phyloP scores from a whole-genome alignment of 2,329 filamentous ascomycete species.

The Trichothecium sympodiale region DNA sequence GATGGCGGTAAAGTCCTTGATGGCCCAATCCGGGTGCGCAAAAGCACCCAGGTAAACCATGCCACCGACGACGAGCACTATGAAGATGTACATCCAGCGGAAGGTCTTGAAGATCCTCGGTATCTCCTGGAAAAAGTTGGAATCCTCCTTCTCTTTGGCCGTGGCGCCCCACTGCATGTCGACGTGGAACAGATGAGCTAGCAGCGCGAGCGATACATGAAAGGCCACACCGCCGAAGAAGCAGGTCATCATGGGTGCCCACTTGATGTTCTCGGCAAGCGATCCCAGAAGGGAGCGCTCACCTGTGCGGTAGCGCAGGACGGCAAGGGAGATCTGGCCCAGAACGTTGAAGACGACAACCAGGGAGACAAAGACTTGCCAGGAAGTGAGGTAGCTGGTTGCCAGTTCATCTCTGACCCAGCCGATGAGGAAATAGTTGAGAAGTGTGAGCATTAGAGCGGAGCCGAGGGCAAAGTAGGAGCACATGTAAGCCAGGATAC shows the following conservation, averaged over 20 bases:
- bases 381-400: constrained; percentile 57
- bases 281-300: constrained; percentile 37
- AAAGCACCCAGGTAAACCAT: constrained; percentile 38
- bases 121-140: constrained; percentile 45
- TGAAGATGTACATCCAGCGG: constrained; percentile 36
- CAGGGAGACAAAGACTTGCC: constrained; percentile 51
- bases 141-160: constrained; percentile 44
- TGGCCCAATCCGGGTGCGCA: constrained; percentile 43
- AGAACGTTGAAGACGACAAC: constrained; percentile 54
- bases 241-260: constrained; percentile 42
- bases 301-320: constrained; percentile 50
- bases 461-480: constrained; percentile 63
- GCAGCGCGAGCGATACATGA: constrained; percentile 28
- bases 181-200: constrained; percentile 30
- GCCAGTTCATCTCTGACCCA: constrained; percentile 59
- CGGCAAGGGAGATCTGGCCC: constrained; percentile 48
- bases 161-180: constrained; percentile 43
- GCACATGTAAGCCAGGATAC: constrained; percentile 59
- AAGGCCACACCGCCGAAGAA: constrained; percentile 33
- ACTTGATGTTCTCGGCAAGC: constrained; percentile 40
- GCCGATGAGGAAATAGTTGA: constrained; percentile 63
- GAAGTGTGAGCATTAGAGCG: constrained; percentile 52
- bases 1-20: constrained; percentile 46
- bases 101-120: constrained; percentile 43
- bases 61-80: constrained; percentile 32